Base-by-base conservation (phyloP, 2,329 filamentous ascomycete genomes). In the Arthroderma sp. region DNA sequence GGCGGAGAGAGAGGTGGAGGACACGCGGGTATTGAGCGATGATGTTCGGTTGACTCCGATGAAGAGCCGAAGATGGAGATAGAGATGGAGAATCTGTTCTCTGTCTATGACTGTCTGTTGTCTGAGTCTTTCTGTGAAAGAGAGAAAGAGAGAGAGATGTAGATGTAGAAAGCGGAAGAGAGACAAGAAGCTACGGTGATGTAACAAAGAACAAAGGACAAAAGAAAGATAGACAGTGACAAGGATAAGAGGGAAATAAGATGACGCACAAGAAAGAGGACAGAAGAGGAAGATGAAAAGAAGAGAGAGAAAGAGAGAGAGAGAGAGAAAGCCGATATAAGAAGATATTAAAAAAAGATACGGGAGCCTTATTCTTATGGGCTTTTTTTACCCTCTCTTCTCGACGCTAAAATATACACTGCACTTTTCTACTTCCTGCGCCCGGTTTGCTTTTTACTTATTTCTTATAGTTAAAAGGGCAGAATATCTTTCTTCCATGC, bases 51-150 rank as follows among this genome's bases (percentile, higher is more conserved):
- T 37, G 5, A 22, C 34, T 37, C 27, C 27, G 34, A 22, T 22
- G 27, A 9, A 22, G 34, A 3, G 59, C 58, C 58, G 58, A 56
- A 60, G 51, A 53, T 51, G 46, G 43, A 52, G 53, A 51, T 46
- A 47, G 34, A 22, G 34, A 37, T 22, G 34, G 34, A 37, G n/a
- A 11, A 4, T n/a, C 34, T 22, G 34, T 37, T n/a, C 11, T 22
- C 11, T 22, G 27, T 4, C 11, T n/a, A 37, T 37, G 34, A 9
- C 34, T 37, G 34, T 37, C 5, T n/a, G 34, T n/a, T 11, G 34
- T 36, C 9, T 9, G 33, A 11, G 27, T 37, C 8, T n/a, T 11
- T 6, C n/a, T 37, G 27, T 22, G 15, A 22, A 22, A 22, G 15
- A 22, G 15, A 22, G 15, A 2, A 22, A 22, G 15, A 22, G 15